phyloP scores from a whole-genome alignment of 208 protist genomes.

The Angomonas ambiguus region DNA sequence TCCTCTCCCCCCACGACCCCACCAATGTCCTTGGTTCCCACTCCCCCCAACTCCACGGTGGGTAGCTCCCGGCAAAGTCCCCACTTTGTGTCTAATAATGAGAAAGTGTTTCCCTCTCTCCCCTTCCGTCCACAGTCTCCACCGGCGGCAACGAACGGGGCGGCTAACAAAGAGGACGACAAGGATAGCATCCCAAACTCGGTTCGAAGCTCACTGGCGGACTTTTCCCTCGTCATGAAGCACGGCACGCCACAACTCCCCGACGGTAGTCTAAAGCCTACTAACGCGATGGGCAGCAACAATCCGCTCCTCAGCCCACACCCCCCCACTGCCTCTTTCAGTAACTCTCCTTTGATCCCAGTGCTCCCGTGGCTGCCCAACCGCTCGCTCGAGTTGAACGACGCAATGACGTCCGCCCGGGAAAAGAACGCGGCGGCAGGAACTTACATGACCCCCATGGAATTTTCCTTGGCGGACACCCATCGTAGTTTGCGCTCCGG shows the following conservation, averaged over 20 bases:
- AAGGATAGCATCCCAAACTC: neutral
- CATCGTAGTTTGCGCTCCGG: conserved; percentile 26
- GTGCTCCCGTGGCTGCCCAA: neutral
- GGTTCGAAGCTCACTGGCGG: neutral
- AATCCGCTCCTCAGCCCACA: neutral
- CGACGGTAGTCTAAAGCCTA: neutral
- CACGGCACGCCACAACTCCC: neutral
- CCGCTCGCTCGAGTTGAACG: neutral
- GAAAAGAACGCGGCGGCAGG: conserved; percentile 21
- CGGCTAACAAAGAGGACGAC: neutral
- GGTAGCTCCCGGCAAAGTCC: neutral
- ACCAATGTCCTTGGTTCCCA: neutral
- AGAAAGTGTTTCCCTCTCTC: neutral
- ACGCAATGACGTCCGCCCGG: neutral
- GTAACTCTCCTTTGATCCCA: neutral
- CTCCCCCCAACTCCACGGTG: neutral
- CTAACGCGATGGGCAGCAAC: neutral
- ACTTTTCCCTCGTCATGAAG: neutral
- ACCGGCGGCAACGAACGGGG: neutral
- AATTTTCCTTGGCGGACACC: conserved; percentile 23
- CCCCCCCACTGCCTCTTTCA: neutral
- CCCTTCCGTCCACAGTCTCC: neutral
- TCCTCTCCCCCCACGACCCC: neutral
- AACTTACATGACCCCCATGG: conserved; percentile 20
- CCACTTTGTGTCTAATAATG: neutral